Evolutionary conservation across 169 alveolate species (phyloP).

Genomic region (Cryptosporidium ryanae): DNA sequence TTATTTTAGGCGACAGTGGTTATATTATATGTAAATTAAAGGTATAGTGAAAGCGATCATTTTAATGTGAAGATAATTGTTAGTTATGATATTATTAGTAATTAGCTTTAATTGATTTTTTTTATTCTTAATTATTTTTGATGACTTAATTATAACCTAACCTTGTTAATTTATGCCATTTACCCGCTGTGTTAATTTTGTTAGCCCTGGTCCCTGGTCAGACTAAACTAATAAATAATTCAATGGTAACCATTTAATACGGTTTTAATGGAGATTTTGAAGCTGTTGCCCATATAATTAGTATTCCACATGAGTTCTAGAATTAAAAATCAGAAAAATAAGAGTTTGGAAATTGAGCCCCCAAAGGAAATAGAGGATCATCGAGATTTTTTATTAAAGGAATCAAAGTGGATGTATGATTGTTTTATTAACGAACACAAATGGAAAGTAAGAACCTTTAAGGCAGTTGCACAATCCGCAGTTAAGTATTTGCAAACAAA

Average conservation of each 20-base stretch:
- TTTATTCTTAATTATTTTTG: too few species aligned
- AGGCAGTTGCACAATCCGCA: constrained; percentile 48
- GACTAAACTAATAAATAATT: too few species aligned
- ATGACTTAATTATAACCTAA: too few species aligned
- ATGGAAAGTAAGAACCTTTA: constrained; percentile 61
- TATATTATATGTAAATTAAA: too few species aligned
- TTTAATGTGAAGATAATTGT: too few species aligned
- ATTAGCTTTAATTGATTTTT: too few species aligned
- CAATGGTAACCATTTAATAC: too few species aligned
- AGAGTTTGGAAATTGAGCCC: constrained; percentile 35
- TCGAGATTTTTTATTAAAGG: constrained; percentile 62
- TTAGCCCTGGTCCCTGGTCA: neutral
- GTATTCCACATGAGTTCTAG: constrained; percentile 11
- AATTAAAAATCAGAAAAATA: constrained; percentile 19
- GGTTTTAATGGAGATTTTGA: too few species aligned
- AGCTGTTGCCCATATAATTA: neutral
- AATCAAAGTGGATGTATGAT: constrained; percentile 63
- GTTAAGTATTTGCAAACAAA: constrained; percentile 56
- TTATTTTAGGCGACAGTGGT: too few species aligned
- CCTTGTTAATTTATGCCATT: too few species aligned
- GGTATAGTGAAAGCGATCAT: too few species aligned
- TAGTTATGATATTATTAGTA: too few species aligned
- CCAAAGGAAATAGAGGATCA: constrained; percentile 67
- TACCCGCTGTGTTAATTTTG: neutral
- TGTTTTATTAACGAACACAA: constrained; percentile 62